phyloP scores from a whole-genome alignment of 1,284 basidiomycete species.

The Ganoderma lingzhi region DNA sequence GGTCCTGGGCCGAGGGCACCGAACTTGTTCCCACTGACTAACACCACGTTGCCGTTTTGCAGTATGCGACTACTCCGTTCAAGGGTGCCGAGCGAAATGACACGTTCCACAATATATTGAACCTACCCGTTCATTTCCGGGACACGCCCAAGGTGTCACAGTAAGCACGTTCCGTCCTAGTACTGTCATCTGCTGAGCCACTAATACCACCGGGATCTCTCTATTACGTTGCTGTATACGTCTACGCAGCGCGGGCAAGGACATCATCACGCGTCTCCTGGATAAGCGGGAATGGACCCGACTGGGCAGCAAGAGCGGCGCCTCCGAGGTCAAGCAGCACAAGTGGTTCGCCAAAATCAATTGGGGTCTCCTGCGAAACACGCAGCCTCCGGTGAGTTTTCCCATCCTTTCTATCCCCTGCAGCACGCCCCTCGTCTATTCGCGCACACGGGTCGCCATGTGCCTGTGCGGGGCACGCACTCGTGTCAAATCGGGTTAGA shows the following conservation, averaged over 20 bases:
- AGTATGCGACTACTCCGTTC: conserved; percentile 99
- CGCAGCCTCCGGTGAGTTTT: conserved; percentile 86
- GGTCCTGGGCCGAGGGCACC: conserved; percentile 22
- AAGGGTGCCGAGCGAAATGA: conserved; percentile 95
- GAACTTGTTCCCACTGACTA: conserved; percentile 25
- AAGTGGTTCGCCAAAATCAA: conserved; percentile 98
- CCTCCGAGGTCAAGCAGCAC: conserved; percentile 98
- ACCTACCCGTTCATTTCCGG: conserved; percentile 88
- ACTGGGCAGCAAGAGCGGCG: conserved; percentile 91
- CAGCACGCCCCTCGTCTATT: conserved; percentile 14
- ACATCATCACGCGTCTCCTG: conserved; percentile 87
- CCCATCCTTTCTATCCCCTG: conserved; percentile 21
- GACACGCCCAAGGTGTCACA: conserved; percentile 87
- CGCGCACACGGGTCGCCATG: conserved; percentile 10
- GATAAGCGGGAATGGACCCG: conserved; percentile 94
- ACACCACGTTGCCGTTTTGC: conserved; percentile 29
- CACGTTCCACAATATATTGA: conserved; percentile 96
- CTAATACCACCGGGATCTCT: conserved; percentile 24
- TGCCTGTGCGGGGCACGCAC: conserved; percentile 12
- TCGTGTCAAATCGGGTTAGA: conserved; percentile 14
- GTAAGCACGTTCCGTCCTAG: conserved; percentile 56
- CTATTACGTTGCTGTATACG: conserved; percentile 26
- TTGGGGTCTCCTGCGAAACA: conserved; percentile 96
- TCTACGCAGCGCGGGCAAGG: conserved; percentile 81
- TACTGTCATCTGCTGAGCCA: conserved; percentile 24